Evolutionary conservation across 2,329 filamentous ascomycete species (phyloP).

Genomic region (Xylariales sp.): DNA sequence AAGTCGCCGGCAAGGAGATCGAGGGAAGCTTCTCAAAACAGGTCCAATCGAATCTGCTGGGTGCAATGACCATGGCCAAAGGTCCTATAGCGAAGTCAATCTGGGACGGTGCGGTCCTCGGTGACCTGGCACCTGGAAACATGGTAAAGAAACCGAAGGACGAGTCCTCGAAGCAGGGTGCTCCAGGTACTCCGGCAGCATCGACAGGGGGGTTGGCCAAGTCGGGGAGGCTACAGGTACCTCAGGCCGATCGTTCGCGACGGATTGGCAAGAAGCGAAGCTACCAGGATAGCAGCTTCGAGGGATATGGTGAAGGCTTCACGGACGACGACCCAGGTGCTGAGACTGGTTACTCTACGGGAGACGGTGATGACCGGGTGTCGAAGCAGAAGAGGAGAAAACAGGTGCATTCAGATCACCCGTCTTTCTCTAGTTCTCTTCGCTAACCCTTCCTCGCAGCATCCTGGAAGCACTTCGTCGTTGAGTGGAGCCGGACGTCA

Average conservation of each 20-base stretch:
- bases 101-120: conserved; percentile 56
- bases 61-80: conserved; percentile 53
- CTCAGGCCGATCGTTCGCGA: conserved; percentile 53
- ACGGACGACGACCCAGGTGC: conserved; percentile 59
- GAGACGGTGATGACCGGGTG: conserved; percentile 60
- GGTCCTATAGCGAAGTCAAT: conserved; percentile 49
- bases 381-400: conserved; percentile 58
- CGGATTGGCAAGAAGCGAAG: conserved; percentile 67
- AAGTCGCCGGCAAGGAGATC: conserved; percentile 52
- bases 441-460: conserved; percentile 41
- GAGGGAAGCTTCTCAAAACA: conserved; percentile 45
- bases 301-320: conserved; percentile 69
- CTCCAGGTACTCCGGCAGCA: conserved; percentile 46
- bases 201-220: conserved; percentile 26
- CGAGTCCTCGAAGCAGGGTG: conserved; percentile 27
- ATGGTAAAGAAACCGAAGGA: conserved; percentile 33
- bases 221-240: conserved; percentile 28
- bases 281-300: conserved; percentile 70
- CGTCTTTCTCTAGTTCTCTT: conserved; percentile 25
- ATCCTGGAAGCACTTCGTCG: conserved; percentile 37
- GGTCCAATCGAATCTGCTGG: conserved; percentile 38
- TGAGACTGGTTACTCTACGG: conserved; percentile 64
- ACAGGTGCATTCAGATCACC: conserved; percentile 46
- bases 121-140: conserved; percentile 45
- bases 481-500: conserved; percentile 42